phyloP scores from a whole-genome alignment of 345 rosid genomes.

The Gossypium bickii region DNA sequence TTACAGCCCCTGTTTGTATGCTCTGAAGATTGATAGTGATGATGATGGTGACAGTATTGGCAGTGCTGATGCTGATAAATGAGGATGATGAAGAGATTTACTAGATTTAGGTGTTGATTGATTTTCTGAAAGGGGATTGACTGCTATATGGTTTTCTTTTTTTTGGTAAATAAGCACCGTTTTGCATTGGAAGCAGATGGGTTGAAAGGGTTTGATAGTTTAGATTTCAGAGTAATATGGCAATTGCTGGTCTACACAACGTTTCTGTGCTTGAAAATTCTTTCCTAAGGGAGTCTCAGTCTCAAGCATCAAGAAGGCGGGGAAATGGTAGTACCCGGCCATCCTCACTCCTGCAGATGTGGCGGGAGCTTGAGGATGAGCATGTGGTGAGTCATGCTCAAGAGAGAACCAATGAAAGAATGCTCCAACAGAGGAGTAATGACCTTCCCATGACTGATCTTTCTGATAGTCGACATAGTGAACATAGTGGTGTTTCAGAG shows the following conservation, averaged over 20 bases:
- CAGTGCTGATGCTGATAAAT: slow-evolving; percentile 15
- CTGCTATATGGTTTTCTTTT: slow-evolving; percentile 22
- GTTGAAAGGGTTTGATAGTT: slow-evolving; percentile 26
- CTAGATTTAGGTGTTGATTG: slow-evolving; percentile 25
- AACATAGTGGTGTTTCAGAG: slow-evolving; percentile 39
- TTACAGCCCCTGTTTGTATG: slow-evolving; percentile 13
- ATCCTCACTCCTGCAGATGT: slow-evolving; percentile 72
- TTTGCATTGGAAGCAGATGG: slow-evolving; percentile 45
- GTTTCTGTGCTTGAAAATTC: slow-evolving; percentile 69
- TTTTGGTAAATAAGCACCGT: slow-evolving; percentile 31
- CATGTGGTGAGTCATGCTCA: slow-evolving; percentile 61
- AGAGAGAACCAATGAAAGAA: slow-evolving; percentile 48
- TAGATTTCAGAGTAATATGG: slow-evolving; percentile 43
- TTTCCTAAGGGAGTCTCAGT: slow-evolving; percentile 63
- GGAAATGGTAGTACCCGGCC: slow-evolving; percentile 67
- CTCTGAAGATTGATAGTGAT: slow-evolving; percentile 23
- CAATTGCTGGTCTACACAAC: slow-evolving; percentile 80
- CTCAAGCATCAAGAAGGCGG: slow-evolving; percentile 43
- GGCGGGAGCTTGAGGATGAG: slow-evolving; percentile 91
- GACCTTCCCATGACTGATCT: slow-evolving; percentile 34
- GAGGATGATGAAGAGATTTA: slow-evolving; percentile 18
- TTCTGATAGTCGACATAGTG: slow-evolving; percentile 39
- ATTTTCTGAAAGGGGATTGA: slow-evolving; percentile 22
- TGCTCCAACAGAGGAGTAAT: slow-evolving; percentile 41
- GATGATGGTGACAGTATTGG: slow-evolving; percentile 23